These are phyloP conservation scores for Nannochloropsis gaditana DNA, from an alignment of 108 stramenopile species.

Conservation along the genomic window DNA sequence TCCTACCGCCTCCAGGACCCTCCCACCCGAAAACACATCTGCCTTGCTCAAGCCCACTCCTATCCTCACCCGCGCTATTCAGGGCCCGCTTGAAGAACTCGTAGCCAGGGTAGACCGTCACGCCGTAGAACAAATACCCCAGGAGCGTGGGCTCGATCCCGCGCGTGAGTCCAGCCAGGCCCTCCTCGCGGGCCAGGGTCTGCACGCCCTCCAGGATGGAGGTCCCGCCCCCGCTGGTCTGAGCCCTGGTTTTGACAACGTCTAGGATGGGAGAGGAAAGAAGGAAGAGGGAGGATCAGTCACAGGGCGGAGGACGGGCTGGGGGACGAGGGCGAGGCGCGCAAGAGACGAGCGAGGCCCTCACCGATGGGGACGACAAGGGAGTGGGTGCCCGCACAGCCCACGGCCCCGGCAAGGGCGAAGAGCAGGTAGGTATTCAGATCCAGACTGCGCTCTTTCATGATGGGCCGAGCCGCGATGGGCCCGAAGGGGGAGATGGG, in stretches of 20 bases:
- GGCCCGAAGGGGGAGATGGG: constrained; percentile 1
- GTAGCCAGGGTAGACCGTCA: constrained; percentile 84
- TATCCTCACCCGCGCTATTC: constrained; percentile 50
- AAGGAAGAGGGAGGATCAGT: neutral
- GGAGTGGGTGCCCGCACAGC: constrained; percentile 78
- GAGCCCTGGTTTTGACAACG: constrained; percentile 68
- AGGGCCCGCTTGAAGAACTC: constrained; percentile 71
- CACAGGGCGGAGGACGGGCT: neutral
- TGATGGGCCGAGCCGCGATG: neutral
- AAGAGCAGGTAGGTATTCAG: constrained; percentile 54
- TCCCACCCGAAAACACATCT: neutral
- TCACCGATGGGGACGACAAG: constrained; percentile 66
- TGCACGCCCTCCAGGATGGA: constrained; percentile 57
- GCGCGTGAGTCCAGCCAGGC: constrained; percentile 61
- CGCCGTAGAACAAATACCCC: constrained; percentile 86
- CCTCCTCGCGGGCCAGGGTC: constrained; percentile 66
- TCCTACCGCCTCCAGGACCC: neutral
- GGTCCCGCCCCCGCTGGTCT: constrained; percentile 60
- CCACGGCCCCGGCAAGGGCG: constrained; percentile 73
- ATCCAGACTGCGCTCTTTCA: constrained; percentile 38
- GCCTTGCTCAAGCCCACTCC: neutral
- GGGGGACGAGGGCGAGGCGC: neutral
- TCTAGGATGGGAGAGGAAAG: constrained; percentile 47
- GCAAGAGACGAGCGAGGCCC: neutral
- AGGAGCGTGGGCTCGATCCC: constrained; percentile 80